Conservation (phyloP, 176 grass and related monocot species). For the Zoysia pacifica region DNA sequence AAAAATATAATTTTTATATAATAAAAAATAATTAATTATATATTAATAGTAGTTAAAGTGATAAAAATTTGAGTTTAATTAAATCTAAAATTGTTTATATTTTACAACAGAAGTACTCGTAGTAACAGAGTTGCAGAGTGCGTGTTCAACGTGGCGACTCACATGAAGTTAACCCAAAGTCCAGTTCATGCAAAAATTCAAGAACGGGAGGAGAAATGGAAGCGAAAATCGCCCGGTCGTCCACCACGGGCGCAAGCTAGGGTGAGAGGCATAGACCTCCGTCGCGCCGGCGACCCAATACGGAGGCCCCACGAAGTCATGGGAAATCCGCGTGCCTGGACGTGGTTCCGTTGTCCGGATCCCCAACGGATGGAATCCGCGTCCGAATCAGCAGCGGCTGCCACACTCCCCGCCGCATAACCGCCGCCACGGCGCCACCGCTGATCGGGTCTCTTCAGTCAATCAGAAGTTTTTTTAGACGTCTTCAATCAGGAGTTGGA, state of each 20-base stretch:
- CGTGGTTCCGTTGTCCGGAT: neutral
- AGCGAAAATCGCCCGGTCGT: neutral
- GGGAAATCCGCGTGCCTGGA: slow-evolving; percentile 4
- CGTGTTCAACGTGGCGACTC: too few relatives aligned
- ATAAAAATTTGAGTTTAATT: too few relatives aligned
- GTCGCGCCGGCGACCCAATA: neutral
- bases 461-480: too few relatives aligned
- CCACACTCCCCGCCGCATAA: slow-evolving; percentile 5
- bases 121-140: too few relatives aligned
- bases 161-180: neutral
- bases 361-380: neutral
- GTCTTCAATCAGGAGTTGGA: neutral
- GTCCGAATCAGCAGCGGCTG: slow-evolving; percentile 4
- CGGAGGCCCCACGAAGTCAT: neutral
- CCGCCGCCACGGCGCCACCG: neutral
- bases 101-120: too few relatives aligned
- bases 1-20: too few relatives aligned
- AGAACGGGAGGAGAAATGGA: neutral
- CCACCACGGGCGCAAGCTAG: too few relatives aligned
- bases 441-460: neutral
- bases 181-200: neutral
- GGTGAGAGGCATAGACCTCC: neutral
- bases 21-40: too few relatives aligned
- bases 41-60: too few relatives aligned
- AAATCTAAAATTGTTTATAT: too few relatives aligned